These are phyloP conservation scores for Exophiala spinifera DNA, from an alignment of 2,329 filamentous ascomycete species.

Conservation along the genomic window DNA sequence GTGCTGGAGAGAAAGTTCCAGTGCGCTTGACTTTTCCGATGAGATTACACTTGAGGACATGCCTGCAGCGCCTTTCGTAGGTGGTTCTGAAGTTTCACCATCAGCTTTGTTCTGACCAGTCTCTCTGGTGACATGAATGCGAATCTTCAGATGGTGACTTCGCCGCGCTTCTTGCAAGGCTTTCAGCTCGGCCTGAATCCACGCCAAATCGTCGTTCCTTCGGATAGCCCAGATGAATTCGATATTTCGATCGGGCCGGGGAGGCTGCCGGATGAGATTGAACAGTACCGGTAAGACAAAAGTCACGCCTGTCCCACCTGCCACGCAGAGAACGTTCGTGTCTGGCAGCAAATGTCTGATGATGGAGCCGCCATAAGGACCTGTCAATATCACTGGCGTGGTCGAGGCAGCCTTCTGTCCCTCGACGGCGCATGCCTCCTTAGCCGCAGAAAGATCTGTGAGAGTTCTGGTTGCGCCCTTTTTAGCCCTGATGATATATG, in stretches of 20 bases:
- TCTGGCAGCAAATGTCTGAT: slow-evolving; percentile 24
- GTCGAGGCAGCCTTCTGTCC: slow-evolving; percentile 37
- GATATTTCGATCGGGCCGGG: slow-evolving; percentile 43
- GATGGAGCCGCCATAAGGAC: slow-evolving; percentile 55
- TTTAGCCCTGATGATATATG: slow-evolving; percentile 37
- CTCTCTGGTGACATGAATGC: slow-evolving; percentile 60
- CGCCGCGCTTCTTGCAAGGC: slow-evolving; percentile 44
- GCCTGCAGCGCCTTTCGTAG: background rate
- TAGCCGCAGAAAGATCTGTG: slow-evolving; percentile 41
- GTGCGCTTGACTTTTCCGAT: slow-evolving; percentile 7
- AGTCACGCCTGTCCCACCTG: slow-evolving; percentile 59
- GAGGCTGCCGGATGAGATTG: slow-evolving; percentile 31
- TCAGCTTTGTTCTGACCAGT: slow-evolving; percentile 23
- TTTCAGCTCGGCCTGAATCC: slow-evolving; percentile 58
- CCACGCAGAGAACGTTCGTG: slow-evolving; percentile 52
- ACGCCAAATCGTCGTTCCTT: slow-evolving; percentile 53
- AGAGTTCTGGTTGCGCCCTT: slow-evolving; percentile 59
- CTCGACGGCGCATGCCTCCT: background rate
- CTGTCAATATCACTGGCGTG: slow-evolving; percentile 59
- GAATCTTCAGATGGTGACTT: slow-evolving; percentile 47
- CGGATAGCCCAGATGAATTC: slow-evolving; percentile 66
- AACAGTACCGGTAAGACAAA: slow-evolving; percentile 55
- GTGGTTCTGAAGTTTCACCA: slow-evolving; percentile 19
- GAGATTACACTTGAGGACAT: slow-evolving; percentile 7
- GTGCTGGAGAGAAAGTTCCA: slow-evolving; percentile 23